Evolutionary conservation across 371 early-diverging fungal genomes (phyloP).

Genomic region (Rhizopus microsporus): DNA sequence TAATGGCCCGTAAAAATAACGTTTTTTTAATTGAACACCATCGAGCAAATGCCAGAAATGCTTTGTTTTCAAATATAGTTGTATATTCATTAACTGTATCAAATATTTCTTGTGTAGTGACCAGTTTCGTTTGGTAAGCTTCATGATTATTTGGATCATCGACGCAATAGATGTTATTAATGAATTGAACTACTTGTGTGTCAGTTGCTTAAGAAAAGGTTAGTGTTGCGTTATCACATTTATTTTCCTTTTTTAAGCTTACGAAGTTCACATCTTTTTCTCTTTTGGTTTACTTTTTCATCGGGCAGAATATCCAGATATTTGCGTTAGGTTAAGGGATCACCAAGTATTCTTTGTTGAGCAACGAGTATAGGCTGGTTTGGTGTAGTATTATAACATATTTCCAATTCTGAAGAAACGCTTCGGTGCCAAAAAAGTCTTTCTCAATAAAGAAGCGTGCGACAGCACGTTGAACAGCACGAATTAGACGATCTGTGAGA

Average conservation of each 20-base stretch:
- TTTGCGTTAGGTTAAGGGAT: constrained; percentile 14
- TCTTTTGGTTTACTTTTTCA: constrained; percentile 10
- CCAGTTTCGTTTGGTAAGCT: background rate
- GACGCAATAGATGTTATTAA: constrained; percentile 7
- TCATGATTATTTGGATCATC: constrained; percentile 8
- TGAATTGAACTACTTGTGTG: constrained; percentile 12
- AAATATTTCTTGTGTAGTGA: constrained; percentile 6
- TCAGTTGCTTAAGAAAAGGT: constrained; percentile 2
- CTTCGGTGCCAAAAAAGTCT: too few relatives aligned
- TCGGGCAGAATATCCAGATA: constrained; percentile 12
- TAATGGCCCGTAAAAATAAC: constrained; percentile 4
- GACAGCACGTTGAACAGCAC: too few relatives aligned
- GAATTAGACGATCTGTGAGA: too few relatives aligned
- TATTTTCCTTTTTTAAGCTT: constrained; percentile 16
- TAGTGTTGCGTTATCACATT: constrained; percentile 9
- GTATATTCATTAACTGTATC: constrained; percentile 2
- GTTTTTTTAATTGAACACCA: constrained; percentile 8
- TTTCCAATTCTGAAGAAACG: too few relatives aligned
- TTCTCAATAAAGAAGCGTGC: too few relatives aligned
- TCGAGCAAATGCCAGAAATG: constrained; percentile 8
- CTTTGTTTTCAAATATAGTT: constrained; percentile 4
- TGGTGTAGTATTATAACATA: constrained; percentile 12
- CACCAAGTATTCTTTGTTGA: constrained; percentile 17
- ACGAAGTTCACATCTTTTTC: constrained; percentile 12
- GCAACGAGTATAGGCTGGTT: constrained; percentile 15